phyloP scores from a whole-genome alignment of 352 stramenopile genomes.

The Phytophthora sansomeana region DNA sequence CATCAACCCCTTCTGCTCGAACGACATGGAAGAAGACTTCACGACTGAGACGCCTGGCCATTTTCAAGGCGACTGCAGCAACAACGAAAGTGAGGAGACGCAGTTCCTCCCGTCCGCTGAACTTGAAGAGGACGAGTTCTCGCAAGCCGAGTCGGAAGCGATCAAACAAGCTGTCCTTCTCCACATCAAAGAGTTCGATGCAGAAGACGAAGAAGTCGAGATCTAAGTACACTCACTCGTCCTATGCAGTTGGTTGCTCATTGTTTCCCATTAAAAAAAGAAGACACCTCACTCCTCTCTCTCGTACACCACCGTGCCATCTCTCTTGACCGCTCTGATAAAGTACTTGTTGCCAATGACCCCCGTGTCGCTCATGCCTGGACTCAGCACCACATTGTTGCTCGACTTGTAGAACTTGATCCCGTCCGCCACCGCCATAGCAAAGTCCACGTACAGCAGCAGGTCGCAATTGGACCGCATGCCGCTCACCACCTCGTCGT shows the following conservation, averaged over 20 bases:
- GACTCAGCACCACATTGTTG: conserved; percentile 86
- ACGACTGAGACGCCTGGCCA: conserved; percentile 47
- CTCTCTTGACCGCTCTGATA: conserved; percentile 53
- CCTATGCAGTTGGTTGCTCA: not conserved
- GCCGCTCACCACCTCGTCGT: conserved; percentile 78
- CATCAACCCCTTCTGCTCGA: conserved; percentile 80
- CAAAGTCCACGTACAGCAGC: conserved; percentile 79
- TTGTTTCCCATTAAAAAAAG: not conserved
- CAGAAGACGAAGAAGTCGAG: conserved; percentile 29
- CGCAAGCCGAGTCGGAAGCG: conserved; percentile 24
- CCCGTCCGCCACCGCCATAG: conserved; percentile 60
- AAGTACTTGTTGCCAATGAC: conserved; percentile 71
- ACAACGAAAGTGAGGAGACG: conserved; percentile 29
- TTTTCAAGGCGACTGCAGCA: conserved; percentile 32
- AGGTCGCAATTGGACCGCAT: conserved; percentile 78
- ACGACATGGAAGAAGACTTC: conserved; percentile 30
- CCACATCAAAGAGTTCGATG: conserved; percentile 39
- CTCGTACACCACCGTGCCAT: conserved; percentile 66
- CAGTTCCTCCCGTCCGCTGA: conserved; percentile 27
- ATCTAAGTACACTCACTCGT: conserved; percentile 16
- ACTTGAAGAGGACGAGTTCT: conserved; percentile 20
- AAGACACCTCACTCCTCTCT: conserved; percentile 25
- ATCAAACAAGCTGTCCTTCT: conserved; percentile 38
- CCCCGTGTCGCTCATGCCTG: conserved; percentile 57
- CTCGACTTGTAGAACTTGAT: conserved; percentile 88